These are phyloP conservation scores for Blastobotrys peoriensis DNA, from an alignment of 805 yeast genomes.

Conservation along the genomic window DNA sequence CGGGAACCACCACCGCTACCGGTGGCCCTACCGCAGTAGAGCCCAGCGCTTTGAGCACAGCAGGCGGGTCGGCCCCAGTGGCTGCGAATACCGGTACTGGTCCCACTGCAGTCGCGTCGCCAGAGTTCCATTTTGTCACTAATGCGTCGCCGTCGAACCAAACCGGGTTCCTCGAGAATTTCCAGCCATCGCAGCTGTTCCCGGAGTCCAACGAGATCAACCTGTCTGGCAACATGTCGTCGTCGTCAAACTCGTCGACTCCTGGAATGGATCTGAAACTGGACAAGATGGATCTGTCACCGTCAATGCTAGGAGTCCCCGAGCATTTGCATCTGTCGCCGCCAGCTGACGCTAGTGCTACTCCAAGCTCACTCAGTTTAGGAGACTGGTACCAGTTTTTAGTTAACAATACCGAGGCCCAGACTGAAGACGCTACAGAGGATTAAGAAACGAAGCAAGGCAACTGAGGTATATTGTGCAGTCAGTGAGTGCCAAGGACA, in stretches of 20 bases:
- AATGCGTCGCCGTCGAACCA: slow-evolving; percentile 20
- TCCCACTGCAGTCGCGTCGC: slow-evolving; percentile 12
- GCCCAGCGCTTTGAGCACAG: not conserved
- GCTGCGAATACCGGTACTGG: not conserved
- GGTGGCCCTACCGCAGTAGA: not conserved
- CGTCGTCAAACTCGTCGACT: slow-evolving; percentile 4
- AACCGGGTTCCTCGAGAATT: slow-evolving; percentile 39
- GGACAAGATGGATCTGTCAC: not conserved
- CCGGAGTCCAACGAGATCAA: slow-evolving; percentile 30
- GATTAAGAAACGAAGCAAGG: no score
- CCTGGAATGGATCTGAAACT: not conserved
- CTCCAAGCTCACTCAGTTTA: slow-evolving; percentile 31
- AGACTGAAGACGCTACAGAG: no score
- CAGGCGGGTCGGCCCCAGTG: not conserved
- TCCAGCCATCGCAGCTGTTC: slow-evolving; percentile 53
- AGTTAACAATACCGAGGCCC: slow-evolving; percentile 17
- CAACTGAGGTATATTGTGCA: no score
- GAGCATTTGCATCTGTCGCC: slow-evolving; percentile 2
- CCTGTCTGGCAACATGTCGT: not conserved
- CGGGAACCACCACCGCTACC: no score
- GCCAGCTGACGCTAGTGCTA: slow-evolving; percentile 4
- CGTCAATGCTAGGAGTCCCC: not conserved
- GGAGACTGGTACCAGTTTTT: slow-evolving; percentile 37
- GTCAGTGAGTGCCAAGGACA: no score
- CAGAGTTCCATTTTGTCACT: slow-evolving; percentile 30